Base-by-base conservation (phyloP, 306 rosid species). In the Acacia confusa region DNA sequence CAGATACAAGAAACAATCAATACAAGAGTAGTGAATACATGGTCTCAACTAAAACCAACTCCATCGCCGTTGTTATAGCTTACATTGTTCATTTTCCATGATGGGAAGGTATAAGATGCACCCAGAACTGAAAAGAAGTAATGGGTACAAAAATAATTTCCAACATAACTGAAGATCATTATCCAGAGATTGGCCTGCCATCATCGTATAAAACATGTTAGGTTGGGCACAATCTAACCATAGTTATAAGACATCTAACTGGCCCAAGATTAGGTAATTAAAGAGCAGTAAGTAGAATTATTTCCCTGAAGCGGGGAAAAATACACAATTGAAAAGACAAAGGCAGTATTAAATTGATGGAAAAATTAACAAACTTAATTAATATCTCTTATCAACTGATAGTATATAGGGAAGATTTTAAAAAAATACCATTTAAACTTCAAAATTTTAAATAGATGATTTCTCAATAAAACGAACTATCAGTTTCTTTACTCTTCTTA, bases 41-140 rank as follows among this genome's bases (percentile, higher is more conserved):
- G 78, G 71, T 25, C 70, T 47, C 74, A 83, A 82, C 27, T 75
- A 43, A 65, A 74, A 64, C 64, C 79, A 50, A 48, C 32, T 72
- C 64, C 65, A 68, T 44, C 28, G 82, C 75, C 72, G 45, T 15
- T 7, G 0, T 64, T 64, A 43, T 64, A 43, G 60, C 97, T 87
- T 91, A 96, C 99, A 81, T 96, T 85, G 89, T 96, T 96, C 99
- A 96, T 96, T 82, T 58, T 96, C 99, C 99, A 96, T 28, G 99
- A 96, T 32, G 99, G 99, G 79, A 96, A 96, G 76, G 99, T 96
- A 83, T 96, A 96, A 3, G 99, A 92, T 72, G 99, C 99, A 28
- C 98, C 99, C 83, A 96, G 87, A 86, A 93, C 97, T 11, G 97
- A 88, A 89, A 96, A 96, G 86, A 96, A 96, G 77, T 93, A 96